phyloP scores from a whole-genome alignment of 2,329 filamentous ascomycete species.

The Periconia sp. region DNA sequence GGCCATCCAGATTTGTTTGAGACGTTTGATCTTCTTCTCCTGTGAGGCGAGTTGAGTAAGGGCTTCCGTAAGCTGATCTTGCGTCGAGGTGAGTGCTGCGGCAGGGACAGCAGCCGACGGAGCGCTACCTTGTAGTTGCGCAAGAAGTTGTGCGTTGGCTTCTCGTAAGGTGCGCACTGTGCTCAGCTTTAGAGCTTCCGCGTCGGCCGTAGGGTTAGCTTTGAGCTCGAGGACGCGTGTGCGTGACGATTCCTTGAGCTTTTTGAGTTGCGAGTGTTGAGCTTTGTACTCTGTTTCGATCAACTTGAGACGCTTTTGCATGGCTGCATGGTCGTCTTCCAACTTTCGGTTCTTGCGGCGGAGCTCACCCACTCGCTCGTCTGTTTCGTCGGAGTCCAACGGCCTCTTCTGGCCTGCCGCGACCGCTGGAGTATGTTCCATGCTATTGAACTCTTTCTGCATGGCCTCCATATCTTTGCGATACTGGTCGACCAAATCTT shows the following conservation, averaged over 20 bases:
- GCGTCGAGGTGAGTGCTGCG: slow-evolving; percentile 73
- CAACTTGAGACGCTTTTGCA: slow-evolving; percentile 70
- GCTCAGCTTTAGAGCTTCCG: slow-evolving; percentile 78
- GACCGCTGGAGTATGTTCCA: slow-evolving; percentile 56
- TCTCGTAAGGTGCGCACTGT: slow-evolving; percentile 76
- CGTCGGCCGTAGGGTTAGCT: slow-evolving; percentile 87
- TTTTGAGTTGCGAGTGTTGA: slow-evolving; percentile 70
- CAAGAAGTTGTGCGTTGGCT: slow-evolving; percentile 82
- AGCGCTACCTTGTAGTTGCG: slow-evolving; percentile 61
- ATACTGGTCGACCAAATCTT: slow-evolving; percentile 85
- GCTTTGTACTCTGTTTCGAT: slow-evolving; percentile 76
- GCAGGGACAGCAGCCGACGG: slow-evolving; percentile 65
- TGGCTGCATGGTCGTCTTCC: slow-evolving; percentile 72
- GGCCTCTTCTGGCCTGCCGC: slow-evolving; percentile 63
- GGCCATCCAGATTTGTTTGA: slow-evolving; percentile 89
- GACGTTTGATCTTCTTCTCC: slow-evolving; percentile 79
- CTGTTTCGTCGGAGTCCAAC: slow-evolving; percentile 57
- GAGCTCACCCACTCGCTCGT: slow-evolving; percentile 77
- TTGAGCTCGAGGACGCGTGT: slow-evolving; percentile 84
- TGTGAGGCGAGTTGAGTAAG: slow-evolving; percentile 56
- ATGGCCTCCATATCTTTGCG: slow-evolving; percentile 75
- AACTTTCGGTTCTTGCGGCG: slow-evolving; percentile 85
- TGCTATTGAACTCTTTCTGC: slow-evolving; percentile 70
- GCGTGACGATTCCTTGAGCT: slow-evolving; percentile 67
- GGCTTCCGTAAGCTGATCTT: slow-evolving; percentile 70